phyloP scores from a whole-genome alignment of 2,329 filamentous ascomycete species.

The Coniochaeta pulveracea region DNA sequence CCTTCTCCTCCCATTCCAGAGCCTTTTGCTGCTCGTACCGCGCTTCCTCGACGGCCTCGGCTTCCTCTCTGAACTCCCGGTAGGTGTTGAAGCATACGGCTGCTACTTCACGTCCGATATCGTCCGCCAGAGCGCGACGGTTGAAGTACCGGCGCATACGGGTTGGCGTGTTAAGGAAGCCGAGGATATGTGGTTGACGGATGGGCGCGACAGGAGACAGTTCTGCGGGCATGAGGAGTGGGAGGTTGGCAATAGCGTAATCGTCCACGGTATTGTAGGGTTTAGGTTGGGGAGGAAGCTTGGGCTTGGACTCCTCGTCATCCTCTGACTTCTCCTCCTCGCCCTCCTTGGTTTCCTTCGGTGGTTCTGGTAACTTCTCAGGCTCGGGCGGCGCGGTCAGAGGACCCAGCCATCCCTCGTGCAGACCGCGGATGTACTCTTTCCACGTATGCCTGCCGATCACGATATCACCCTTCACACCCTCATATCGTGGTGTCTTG shows the following conservation, averaged over 20 bases:
- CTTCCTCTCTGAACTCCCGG: slow-evolving; percentile 36
- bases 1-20: slow-evolving; percentile 36
- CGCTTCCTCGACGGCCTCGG: slow-evolving; percentile 16
- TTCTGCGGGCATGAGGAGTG: slow-evolving; percentile 53
- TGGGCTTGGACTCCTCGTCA: slow-evolving; percentile 41
- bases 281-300: slow-evolving; percentile 49
- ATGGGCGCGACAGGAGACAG: slow-evolving; percentile 66
- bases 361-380: slow-evolving; percentile 8
- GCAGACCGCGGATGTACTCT: slow-evolving; percentile 84
- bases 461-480: slow-evolving; percentile 72
- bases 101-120: slow-evolving; percentile 78
- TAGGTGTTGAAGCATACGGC: slow-evolving; percentile 61
- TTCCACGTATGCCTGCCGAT: slow-evolving; percentile 94
- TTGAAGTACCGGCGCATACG: slow-evolving; percentile 83
- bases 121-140: slow-evolving; percentile 73
- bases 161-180: slow-evolving; percentile 81
- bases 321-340: slow-evolving; percentile 29
- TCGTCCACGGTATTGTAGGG: slow-evolving; percentile 65
- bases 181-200: slow-evolving; percentile 78
- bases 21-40: slow-evolving; percentile 50
- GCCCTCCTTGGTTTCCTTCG: slow-evolving; percentile 28
- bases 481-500: slow-evolving; percentile 60
- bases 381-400: slow-evolving; percentile 47
- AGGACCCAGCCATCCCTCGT: slow-evolving; percentile 93
- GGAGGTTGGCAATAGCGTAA: slow-evolving; percentile 57